Evolutionary conservation across 2,329 filamentous ascomycete genomes (phyloP), one percentile per base, ranked within the genome.

Genomic region (Calonectria honghensis): DNA sequence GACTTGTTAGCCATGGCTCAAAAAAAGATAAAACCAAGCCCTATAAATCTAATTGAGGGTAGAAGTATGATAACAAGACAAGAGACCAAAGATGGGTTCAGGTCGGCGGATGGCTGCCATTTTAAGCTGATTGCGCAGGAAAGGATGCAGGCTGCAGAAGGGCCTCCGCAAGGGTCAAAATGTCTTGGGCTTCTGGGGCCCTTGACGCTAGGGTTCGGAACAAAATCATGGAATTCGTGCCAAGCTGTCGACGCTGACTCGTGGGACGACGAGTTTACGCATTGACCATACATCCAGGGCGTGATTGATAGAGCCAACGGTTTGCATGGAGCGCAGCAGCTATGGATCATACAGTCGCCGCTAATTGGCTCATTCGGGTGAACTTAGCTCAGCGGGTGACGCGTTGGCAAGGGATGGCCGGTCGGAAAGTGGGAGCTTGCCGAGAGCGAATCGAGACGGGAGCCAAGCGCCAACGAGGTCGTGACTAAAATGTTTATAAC

Each of bases 1-100:
- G 66, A 45, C 37, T 48, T 51, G 14, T n/a, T 64, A 20, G 29
- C 68, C 54, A 70, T 61, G 45, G 27, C 50, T 65, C 14, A n/a
- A 14, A 37, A 59, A 14, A 37, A 11, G 24, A 29, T 16, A 9
- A 10, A 20, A 61, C 11, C 32, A 59, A 35, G 54, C 20, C 32
- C 4, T 3, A 14, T 9, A 18, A 27, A 35, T 1, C 16, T 41
- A 4, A 20, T 27, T 29, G 14, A 18, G 13, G 2, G 32, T 7
- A 63, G 6, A 63, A 31, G 20, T 24, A 5, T 13, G 24, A 45
- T 5, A 11, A 39, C 3, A 29, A 57, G 35, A 20, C 13, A 37
- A 41, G 37, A 1, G 35, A 61, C 4, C 11, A 63, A 18, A 63
- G 2, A 29, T 3, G 14, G 57, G 24, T 10, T 41, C 24, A 63